Evolutionary conservation across 1,284 basidiomycete species (phyloP).

Genomic region (Papiliotrema flavescens): DNA sequence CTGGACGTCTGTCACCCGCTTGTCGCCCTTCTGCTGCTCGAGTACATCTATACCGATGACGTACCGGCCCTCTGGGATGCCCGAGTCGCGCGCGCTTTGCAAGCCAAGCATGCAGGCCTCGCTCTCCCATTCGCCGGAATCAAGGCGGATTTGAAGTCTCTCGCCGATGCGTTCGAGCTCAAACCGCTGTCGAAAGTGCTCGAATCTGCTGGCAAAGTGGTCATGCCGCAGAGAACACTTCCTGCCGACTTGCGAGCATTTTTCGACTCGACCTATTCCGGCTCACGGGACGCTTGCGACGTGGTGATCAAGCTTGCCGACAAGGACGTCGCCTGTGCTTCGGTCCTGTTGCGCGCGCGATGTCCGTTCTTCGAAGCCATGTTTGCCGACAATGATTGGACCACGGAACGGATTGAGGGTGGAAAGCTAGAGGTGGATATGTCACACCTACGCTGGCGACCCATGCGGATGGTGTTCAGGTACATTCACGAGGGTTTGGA

Average conservation of each 20-base stretch:
- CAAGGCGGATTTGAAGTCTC: conserved; percentile 61
- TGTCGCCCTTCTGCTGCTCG: conserved; percentile 70
- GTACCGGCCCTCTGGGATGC: conserved; percentile 81
- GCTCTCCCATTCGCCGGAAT: conserved; percentile 55
- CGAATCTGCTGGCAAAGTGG: conserved; percentile 36
- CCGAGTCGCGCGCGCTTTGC: conserved; percentile 59
- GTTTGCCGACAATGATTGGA: conserved; percentile 82
- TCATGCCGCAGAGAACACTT: conserved; percentile 33
- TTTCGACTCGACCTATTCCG: conserved; percentile 44
- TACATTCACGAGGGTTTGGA: conserved; percentile 78
- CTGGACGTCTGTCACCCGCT: conserved; percentile 49
- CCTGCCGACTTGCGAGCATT: conserved; percentile 41
- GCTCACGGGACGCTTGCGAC: conserved; percentile 53
- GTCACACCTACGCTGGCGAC: conserved; percentile 68
- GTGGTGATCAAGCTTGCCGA: conserved; percentile 74
- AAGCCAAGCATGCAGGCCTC: conserved; percentile 50
- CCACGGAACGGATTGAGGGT: conserved; percentile 56
- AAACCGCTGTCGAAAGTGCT: conserved; percentile 39
- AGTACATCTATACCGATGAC: conserved; percentile 85
- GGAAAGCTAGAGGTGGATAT: conserved; percentile 63
- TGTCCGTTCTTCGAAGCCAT: conserved; percentile 84
- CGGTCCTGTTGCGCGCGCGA: conserved; percentile 71
- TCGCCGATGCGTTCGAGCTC: conserved; percentile 56
- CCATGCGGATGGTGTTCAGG: conserved; percentile 70
- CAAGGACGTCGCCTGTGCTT: conserved; percentile 65